Conservation (phyloP, 2,329 filamentous ascomycete species). For the Periconia sp. region DNA sequence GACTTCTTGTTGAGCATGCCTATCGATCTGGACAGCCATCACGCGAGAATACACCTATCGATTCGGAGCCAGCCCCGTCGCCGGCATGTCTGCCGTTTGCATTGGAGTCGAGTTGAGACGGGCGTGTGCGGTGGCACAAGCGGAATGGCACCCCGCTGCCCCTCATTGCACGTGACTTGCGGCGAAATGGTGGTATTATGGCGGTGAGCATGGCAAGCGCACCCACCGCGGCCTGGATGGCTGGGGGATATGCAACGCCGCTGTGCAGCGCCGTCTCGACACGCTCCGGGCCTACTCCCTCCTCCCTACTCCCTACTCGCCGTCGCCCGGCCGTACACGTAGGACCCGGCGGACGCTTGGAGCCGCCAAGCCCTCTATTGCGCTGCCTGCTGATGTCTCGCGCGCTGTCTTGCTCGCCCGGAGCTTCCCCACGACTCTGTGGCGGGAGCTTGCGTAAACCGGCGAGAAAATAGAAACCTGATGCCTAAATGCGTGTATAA, state of each 20-base stretch:
- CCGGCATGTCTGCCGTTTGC: too few relatives aligned
- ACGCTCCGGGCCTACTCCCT: too few relatives aligned
- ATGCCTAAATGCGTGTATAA: constrained; percentile 27
- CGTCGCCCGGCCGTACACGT: constrained; percentile 24
- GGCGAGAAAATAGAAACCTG: constrained; percentile 19
- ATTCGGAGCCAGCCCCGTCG: constrained; percentile 3
- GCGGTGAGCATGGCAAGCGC: constrained; percentile 46
- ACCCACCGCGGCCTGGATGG: too few relatives aligned
- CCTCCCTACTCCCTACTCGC: too few relatives aligned
- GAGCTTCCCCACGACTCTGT: constrained; percentile 27
- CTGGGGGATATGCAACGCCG: constrained; percentile 29
- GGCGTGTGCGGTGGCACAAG: too few relatives aligned
- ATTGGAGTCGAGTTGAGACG: too few relatives aligned
- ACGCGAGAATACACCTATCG: constrained; percentile 2
- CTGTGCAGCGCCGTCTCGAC: constrained; percentile 10
- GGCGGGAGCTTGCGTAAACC: constrained; percentile 44
- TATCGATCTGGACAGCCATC: background rate
- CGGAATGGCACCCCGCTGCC: constrained; percentile 16
- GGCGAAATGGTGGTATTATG: constrained; percentile 29
- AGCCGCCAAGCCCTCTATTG: constrained; percentile 30
- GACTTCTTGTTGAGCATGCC: too few relatives aligned
- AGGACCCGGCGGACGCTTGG: constrained; percentile 21
- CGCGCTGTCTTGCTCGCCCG: constrained; percentile 11
- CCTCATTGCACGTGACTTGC: constrained; percentile 36
- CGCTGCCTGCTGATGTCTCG: constrained; percentile 35